Conservation (phyloP, 176 grass and related monocot species). For the Areca catechu region DNA sequence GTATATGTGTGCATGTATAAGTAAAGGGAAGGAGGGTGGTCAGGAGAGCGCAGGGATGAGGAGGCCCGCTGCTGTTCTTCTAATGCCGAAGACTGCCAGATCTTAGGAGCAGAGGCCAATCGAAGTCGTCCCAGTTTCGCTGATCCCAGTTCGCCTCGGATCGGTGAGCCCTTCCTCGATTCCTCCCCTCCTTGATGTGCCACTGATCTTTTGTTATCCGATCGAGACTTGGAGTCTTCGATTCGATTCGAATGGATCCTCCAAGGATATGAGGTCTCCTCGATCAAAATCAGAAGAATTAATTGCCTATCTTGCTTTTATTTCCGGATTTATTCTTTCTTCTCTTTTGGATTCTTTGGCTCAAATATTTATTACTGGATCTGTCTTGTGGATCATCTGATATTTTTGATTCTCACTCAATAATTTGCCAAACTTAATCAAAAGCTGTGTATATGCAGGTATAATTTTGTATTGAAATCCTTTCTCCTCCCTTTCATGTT, state of each 20-base stretch:
- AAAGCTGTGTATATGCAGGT: too few relatives aligned
- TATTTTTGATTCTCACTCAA: slow-evolving; percentile 22
- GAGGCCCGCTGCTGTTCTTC: slow-evolving; percentile 4
- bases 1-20: not conserved
- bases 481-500: too few relatives aligned
- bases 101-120: slow-evolving; percentile 22
- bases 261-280: not conserved
- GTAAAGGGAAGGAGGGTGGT: not conserved
- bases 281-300: not conserved
- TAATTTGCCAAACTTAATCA: slow-evolving; percentile 17
- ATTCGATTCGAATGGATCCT: not conserved
- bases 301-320: not conserved
- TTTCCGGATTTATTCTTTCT: too few relatives aligned
- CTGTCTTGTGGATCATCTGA: slow-evolving; percentile 20
- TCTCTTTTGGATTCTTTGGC: not conserved
- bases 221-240: slow-evolving; percentile 8
- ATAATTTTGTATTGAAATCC: too few relatives aligned
- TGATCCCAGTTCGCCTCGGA: too few relatives aligned
- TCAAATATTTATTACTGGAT: slow-evolving; percentile 15
- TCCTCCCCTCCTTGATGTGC: too few relatives aligned
- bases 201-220: too few relatives aligned
- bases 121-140: too few relatives aligned
- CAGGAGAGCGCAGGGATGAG: not conserved
- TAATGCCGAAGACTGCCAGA: slow-evolving; percentile 34
- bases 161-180: too few relatives aligned